Evolutionary conservation across 2,329 filamentous ascomycete genomes (phyloP), one percentile per base, ranked within the genome.

Genomic region (Thelonectria discophora): DNA sequence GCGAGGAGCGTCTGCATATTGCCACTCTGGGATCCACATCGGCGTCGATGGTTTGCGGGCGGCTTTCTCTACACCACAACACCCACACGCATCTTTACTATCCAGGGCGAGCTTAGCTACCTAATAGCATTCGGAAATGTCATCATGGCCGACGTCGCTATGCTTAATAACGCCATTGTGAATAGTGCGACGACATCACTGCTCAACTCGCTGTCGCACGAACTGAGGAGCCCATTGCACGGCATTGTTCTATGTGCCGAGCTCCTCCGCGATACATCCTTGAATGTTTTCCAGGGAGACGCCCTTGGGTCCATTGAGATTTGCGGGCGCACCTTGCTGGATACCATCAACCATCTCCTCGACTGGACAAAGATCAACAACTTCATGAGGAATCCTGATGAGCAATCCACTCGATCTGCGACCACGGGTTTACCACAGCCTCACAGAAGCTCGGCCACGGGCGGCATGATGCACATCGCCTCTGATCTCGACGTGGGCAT

Each of bases 151-250:
- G 86, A 89, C 55, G 75, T 88, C 1, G 79, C 82, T 0, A 78
- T 82, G 2, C 62, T 85, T 5, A 72, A 79, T 11, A 68, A 75
- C 0, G 57, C 73, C 11, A 69, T 73, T 10, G 76, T 77, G 0
- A 78, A 81, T 34, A 80, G 77, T 54, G 81, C 84, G 32, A 87
- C 1, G 85, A 88, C 58, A 83, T 87, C 37, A 37, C 15, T 37
- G 2, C 80, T 89, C 8, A 83, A 84, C 0, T 87, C 83, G 1
- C 81, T 89, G 6, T 86, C 83, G 3, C 87, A 89, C 67, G 87
- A 89, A 69, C 74, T 89, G 13, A 79, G 87, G 5, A 86, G 83
- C 2, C 87, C 87, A 0, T 75, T 89, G 0, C 86, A 89, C 57
- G 87, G 86, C 2, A 82, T 89, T 32, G 74, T 89, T 0, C 81